Base-by-base conservation (phyloP, 73 alveolate genomes). In the Paramecium pentaurelia region DNA sequence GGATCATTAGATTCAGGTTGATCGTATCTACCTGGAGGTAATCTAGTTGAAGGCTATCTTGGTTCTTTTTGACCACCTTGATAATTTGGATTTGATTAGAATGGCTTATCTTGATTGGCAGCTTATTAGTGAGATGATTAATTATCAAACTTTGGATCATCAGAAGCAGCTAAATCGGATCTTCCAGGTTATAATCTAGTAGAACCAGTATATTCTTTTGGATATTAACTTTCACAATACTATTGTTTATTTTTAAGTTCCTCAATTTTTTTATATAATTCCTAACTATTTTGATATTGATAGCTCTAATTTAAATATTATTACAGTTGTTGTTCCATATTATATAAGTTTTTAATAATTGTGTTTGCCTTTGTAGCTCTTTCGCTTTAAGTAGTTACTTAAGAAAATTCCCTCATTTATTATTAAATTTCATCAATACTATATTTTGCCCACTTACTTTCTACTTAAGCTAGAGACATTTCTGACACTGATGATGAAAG, bases 401-500 rank as follows among this genome's bases (percentile, higher is more conserved):
- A 75, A 30, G 58, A 25, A 11, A 75, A 75, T 16, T 75, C 27
- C 40, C 68, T 75, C 68, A 75, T 42, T n/a, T 75, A 12, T n/a
- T 36, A n/a, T 36, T 71, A 91, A n/a, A 71, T 70, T 90, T 96
- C 98, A 30, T 77, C 96, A 73, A 96, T 92, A 51, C 95, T 97
- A 47, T 95, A 86, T 42, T 96, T 68, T 59, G 97, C 98, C 92
- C 88, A 75, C 3, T 10, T 16, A 36, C 68, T 75, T 38, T 75
- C 38, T 34, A 37, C 1, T 37, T 75, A 10, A 25, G 68, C 37
- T n/a, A 75, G 10, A 3, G 58, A 22, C 9, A 42, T 75, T 38
- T 75, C 70, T 22, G 2, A 6, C 2, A 42, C n/a, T 1, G 88
- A 14, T 14, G 88, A 34, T 16, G 32, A 36, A 22, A 75, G 38